phyloP scores from a whole-genome alignment of 805 yeast species.

The Candida michaelii region DNA sequence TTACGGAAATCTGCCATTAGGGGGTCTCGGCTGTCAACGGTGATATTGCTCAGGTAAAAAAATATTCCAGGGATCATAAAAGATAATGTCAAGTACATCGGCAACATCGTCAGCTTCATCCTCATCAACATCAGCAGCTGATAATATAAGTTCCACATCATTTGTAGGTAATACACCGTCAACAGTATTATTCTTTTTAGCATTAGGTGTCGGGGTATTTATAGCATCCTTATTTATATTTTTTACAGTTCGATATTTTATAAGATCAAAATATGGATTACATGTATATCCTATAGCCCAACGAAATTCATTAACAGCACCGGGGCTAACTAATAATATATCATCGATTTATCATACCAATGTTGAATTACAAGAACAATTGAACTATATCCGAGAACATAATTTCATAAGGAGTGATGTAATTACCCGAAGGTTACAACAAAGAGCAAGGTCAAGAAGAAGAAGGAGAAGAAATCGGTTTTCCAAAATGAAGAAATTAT shows the following conservation, averaged over 20 bases:
- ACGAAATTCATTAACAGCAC: conserved; percentile 20
- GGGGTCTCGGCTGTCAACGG: no score
- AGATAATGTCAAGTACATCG: neutral
- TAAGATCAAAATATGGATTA: conserved; percentile 56
- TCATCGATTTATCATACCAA: conserved; percentile 13
- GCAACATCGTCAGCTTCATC: neutral
- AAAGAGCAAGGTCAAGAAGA: conserved; percentile 38
- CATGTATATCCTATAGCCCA: conserved; percentile 41
- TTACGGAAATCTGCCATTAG: no score
- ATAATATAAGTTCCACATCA: conserved; percentile 13
- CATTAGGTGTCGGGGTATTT: conserved; percentile 59
- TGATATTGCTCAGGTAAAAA: no score
- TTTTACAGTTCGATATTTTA: conserved; percentile 60
- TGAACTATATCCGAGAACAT: conserved; percentile 34
- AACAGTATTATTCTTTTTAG: conserved; percentile 62
- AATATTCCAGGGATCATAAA: neutral
- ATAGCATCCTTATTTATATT: conserved; percentile 57
- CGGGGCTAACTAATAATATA: neutral
- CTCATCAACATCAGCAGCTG: neutral
- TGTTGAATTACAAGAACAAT: conserved; percentile 33
- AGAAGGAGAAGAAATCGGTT: conserved; percentile 41
- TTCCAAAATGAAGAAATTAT: conserved; percentile 49
- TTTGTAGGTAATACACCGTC: conserved; percentile 55
- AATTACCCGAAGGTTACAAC: conserved; percentile 25
- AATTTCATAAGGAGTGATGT: conserved; percentile 32